Base-by-base conservation (phyloP, 208 protist species). In the Crithidia acanthocephali region DNA sequence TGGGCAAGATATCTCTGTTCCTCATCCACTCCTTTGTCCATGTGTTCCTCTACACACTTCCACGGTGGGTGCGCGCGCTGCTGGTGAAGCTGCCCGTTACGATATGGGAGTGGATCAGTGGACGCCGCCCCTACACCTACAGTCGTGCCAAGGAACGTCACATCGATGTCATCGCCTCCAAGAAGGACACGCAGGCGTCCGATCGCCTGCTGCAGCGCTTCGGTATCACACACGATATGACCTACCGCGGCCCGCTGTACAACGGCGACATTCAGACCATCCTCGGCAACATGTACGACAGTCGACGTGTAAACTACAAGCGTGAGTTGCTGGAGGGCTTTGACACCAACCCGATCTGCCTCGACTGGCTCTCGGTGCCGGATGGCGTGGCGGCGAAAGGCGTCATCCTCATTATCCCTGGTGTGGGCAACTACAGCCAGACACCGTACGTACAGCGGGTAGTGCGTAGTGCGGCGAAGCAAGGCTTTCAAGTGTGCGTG, bases 341-440 rank as follows among this genome's bases (percentile, higher is more conserved):
- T 40, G 88, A 90, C 58, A 81, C 76, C 51, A 87, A 88, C 55
- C 82, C 75, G 48, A 79, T 91, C 47, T 90, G 84, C 40, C 74
- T 90, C 15, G 88, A 92, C 68, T 92, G 65, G 74, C 72, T 86
- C 10, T 23, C 52, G 16, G 73, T 77, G 22, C 62, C 67, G 18
- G 25, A 44, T 13, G 47, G 40, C 8, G 74, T 47, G 66, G 42
- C 66, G 23, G 73, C 27, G 23, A 72, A 76, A 65, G 85, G 79
- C 9, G 57, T 92, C n/a, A 58, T 87, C 0, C 55, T 91, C 9
- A 50, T 90, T 16, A 59, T 92, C 2, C 79, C 86, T 25, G 89
- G 86, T 7, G 27, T 86, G 23, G 80, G 59, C 22, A 80, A 84
- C 50, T 83, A 79, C 58, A 44, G 67, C 27, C 86, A 86, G 68